Evolutionary conservation across 1,284 basidiomycete species (phyloP).

Genomic region (Xanthoconium separans): DNA sequence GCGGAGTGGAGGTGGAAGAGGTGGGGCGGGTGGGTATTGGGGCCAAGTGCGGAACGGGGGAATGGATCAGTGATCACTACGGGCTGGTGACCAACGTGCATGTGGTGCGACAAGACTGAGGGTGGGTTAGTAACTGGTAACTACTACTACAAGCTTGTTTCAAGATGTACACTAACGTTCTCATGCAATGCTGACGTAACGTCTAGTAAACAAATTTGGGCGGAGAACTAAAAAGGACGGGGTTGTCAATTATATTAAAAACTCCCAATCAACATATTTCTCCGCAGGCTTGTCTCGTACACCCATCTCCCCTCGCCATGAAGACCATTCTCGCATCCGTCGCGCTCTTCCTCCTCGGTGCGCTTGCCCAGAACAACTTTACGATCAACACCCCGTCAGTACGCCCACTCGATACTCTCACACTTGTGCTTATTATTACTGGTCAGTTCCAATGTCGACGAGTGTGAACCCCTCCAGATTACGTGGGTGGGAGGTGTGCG

Average conservation of each 20-base stretch:
- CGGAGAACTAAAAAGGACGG: slow-evolving; percentile 38
- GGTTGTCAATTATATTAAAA: no score
- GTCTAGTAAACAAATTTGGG: slow-evolving; percentile 20
- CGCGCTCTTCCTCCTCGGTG: slow-evolving; percentile 40
- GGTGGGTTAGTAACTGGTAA: no score
- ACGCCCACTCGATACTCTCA: not conserved
- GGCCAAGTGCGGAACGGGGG: slow-evolving; percentile 38
- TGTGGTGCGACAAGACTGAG: slow-evolving; percentile 27
- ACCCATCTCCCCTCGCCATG: slow-evolving; percentile 35
- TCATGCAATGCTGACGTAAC: slow-evolving; percentile 13
- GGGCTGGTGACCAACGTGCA: slow-evolving; percentile 52
- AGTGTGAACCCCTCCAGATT: slow-evolving; percentile 52
- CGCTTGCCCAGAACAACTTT: slow-evolving; percentile 36
- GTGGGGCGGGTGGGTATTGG: slow-evolving; percentile 56
- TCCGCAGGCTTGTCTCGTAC: slow-evolving; percentile 12
- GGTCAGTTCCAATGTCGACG: slow-evolving; percentile 35
- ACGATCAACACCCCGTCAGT: slow-evolving; percentile 64
- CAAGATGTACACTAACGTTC: no score
- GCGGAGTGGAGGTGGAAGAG: slow-evolving; percentile 47
- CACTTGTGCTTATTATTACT: slow-evolving; percentile 5
- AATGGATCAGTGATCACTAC: slow-evolving; percentile 67
- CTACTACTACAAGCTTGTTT: no score
- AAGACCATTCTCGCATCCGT: slow-evolving; percentile 42
- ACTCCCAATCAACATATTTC: no score
- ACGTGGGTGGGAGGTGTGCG: slow-evolving; percentile 50